Base-by-base conservation (phyloP, 306 rosid species). In the Senna siamea region DNA sequence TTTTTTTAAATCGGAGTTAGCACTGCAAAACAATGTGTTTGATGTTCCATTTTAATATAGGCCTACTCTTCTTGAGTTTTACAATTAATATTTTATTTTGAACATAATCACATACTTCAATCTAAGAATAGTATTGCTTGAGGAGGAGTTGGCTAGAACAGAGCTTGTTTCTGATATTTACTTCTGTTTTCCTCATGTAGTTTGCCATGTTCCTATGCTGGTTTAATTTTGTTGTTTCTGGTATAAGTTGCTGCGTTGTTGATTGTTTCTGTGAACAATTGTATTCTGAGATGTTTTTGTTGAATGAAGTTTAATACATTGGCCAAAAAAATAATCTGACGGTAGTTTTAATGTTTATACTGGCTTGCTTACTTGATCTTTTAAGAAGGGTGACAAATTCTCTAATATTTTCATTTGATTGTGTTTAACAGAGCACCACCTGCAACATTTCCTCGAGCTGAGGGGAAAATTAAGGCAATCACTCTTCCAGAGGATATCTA, bases 401-500 rank as follows among this genome's bases (percentile, higher is more conserved):
- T 47, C 41, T 72, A 6, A 76, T 71, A 1, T 65, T 69, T 51
- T 68, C 9, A 37, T 54, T 51, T 69, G 3, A 55, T 5, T 63
- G 56, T 81, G 68, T 73, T 66, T 60, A 55, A 61, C 84, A 91
- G 98, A 70, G 81, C 95, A 18, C 97, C 96, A 8, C 98, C 98
- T 48, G 84, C 93, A 30, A 83, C 86, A 37, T 94, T 94, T 82
- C 97, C 93, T 60, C 86, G 84, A 44, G 78, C 80, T 28, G 88
- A 76, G 69, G 95, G 78, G 3, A 85, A 88, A 81, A 83, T 94
- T 26, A 81, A 79, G 77, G 75, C 76, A 52, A 94, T 94, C 80
- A 84, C 74, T 64, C 90, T 94, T 62, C 99, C 96, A 7, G 97
- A 94, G 86, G 99, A 92, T 78, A 81, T 73, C 37, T 92, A 87